phyloP scores from a whole-genome alignment of 306 rosid species.

The Vicia faba region DNA sequence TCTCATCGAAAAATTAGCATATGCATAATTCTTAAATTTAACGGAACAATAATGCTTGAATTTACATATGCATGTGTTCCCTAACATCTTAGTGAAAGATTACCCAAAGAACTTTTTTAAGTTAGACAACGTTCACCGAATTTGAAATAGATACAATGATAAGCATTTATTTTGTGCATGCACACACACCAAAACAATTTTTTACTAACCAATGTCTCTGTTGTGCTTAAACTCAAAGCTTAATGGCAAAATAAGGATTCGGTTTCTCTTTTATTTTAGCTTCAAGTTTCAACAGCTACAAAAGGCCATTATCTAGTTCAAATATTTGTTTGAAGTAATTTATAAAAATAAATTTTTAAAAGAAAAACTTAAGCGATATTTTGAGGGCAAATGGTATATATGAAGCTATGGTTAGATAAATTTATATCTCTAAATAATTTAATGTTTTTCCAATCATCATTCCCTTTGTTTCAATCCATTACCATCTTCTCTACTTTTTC shows the following conservation, averaged over 20 bases:
- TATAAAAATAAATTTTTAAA: neutral
- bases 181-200: neutral
- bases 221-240: neutral
- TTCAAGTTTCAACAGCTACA: neutral
- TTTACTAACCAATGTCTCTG: neutral
- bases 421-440: slow-evolving; percentile 1
- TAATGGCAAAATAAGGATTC: neutral
- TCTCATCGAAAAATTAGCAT: slow-evolving; percentile 1
- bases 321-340: slow-evolving; percentile 8
- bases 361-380: neutral
- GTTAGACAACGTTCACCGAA: neutral
- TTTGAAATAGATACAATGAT: neutral
- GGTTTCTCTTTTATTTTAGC: neutral
- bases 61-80: slow-evolving; percentile 5
- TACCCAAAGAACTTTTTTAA: neutral
- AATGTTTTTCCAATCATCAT: neutral
- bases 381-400: neutral
- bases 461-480: no score
- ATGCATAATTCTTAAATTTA: neutral
- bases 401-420: neutral
- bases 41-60: slow-evolving; percentile 1
- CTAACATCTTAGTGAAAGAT: neutral
- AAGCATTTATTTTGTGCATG: slow-evolving; percentile 3
- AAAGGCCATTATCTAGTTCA: slow-evolving; percentile 17
- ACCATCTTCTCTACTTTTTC: no score